Evolutionary conservation across 495 filamentous ascomycete genomes (phyloP), one percentile per base, ranked within the genome.

Genomic region (Hypoxylon trugodes): DNA sequence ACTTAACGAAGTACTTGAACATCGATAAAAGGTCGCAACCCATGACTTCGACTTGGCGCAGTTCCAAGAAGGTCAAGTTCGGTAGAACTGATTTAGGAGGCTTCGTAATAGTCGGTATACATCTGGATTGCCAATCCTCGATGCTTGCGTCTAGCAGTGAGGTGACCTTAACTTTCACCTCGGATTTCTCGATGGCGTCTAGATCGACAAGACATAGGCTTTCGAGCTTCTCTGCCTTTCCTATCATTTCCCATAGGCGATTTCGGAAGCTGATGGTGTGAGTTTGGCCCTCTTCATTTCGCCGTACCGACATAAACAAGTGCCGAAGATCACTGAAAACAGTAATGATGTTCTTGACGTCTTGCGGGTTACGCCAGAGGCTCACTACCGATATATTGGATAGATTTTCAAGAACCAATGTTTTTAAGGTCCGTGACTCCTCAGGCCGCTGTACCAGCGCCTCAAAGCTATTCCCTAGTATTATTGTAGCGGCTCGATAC

Each of bases 401-500:
- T 22, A 69, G 25, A 32, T 67, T 67, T 42, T 72, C 69, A 16
- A 72, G 30, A 2, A 65, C 66, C 19, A 72, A 36, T 0, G 64
- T 65, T 45, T 58, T 48, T 5, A 72, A 45, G 0, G 35, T 38
- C 19, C 61, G 40, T 15, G 63, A 67, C 12, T 54, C 66, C 13
- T 66, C 62, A 5, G 59, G 59, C 1, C 66, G 55, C 16, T 59
- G 52, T 0, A 59, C 69, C 10, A 72, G 21, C 0, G 63, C 62
- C 24, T 66, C 55, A 47, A 72, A 67, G 30, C 45, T 69, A 28
- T 69, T 72, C 8, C 58, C 66, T n/a, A 72, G 59, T 32, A 72
- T 65, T 40, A 72, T 59, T 28, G 69, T 72, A 40, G 62, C 52
- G 26, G 69, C 59, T 42, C 61, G 41, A 26, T 42, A 60, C 35